Percentiles rank a stretch among this genome's conserved stretches.
These are phyloP conservation scores for Diplocarpon mali DNA, from an alignment of 2,329 filamentous ascomycete genomes.

Conservation along the genomic window DNA sequence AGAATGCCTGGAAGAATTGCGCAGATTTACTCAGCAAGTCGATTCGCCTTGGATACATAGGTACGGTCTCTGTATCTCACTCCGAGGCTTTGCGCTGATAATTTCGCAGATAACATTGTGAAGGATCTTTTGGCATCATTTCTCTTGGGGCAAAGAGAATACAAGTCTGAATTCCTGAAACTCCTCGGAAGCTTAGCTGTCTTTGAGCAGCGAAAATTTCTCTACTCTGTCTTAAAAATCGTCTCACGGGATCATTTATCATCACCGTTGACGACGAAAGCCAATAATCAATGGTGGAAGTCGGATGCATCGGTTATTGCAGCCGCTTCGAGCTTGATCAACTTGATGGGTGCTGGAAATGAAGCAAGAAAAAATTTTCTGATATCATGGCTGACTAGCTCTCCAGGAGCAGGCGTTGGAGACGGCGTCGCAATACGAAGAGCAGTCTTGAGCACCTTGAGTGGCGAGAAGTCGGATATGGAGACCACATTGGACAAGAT, in stretches of 20 bases:
- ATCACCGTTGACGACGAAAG: conserved; percentile 16
- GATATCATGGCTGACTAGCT: conserved; percentile 52
- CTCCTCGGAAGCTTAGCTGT: conserved; percentile 19
- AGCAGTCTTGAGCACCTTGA: conserved; percentile 49
- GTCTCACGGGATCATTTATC: conserved; percentile 21
- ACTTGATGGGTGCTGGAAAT: conserved; percentile 36
- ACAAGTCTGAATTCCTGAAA: conserved; percentile 15
- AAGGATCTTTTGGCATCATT: conserved; percentile 19
- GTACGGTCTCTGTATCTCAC: conserved; percentile 10
- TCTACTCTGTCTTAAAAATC: conserved; percentile 21
- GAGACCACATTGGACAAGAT: conserved; percentile 53
- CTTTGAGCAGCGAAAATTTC: conserved; percentile 25
- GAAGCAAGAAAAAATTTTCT: conserved; percentile 42
- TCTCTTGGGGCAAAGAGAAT: conserved; percentile 14
- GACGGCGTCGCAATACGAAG: conserved; percentile 55
- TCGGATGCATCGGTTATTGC: conserved; percentile 33
- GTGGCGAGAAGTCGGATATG: conserved; percentile 40
- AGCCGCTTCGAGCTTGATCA: conserved; percentile 47
- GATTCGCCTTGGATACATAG: conserved; percentile 25
- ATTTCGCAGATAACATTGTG: conserved; percentile 19
- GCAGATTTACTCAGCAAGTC: conserved; percentile 24
- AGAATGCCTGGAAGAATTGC: conserved; percentile 20
- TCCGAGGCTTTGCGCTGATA: not conserved
- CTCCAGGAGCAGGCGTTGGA: conserved; percentile 53
- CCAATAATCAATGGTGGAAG: conserved; percentile 25